Evolutionary conservation across 805 yeast genomes (phyloP), one percentile per base, ranked within the genome.

Genomic region (Cyberlindnera meyerae): DNA sequence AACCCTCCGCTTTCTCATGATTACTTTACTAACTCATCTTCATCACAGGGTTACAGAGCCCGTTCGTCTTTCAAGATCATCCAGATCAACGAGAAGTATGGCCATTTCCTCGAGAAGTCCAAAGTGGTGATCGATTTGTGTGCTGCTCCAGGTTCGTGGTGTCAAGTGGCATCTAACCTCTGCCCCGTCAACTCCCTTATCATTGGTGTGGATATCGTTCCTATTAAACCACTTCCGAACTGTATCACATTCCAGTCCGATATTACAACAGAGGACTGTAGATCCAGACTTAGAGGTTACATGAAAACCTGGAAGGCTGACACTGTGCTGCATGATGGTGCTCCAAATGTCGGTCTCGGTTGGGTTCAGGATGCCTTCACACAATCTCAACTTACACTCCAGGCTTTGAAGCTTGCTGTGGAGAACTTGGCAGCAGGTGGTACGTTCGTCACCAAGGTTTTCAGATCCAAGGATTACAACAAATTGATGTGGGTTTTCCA

Each of bases 111-210:
- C 36, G 96, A 89, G 52, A 84, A 86, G 57, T 86, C 96, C 14
- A 93, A 87, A 61, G 97, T 93, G 29, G 96, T 93, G 29, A 85
- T 93, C 35, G 98, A 93, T 73, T 71, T 93, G 52, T 93, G 98
- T 80, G 97, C 97, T 36, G 98, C 98, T 9, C 97, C 97, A 28
- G 98, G 97, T 39, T 87, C 97, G 4, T 93, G 98, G 98, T 93
- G 98, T 73, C 98, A 93, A 67, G 97, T 93, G 29, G 98, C 98
- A 1, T 79, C 95, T 1, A 84, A 88, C 43, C 63, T 87, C 36
- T 88, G 97, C 65, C 97, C 98, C 2, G 70, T 88, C 1, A 87
- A 88, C 61, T 86, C 97, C 1, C 71, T 93, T 49, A 93, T 93
- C 54, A 87, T 93, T 37, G 98, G 98, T 62, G 98, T 93, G n/a